phyloP scores from a whole-genome alignment of 2,329 filamentous ascomycete genomes.

The Calonectria montana region DNA sequence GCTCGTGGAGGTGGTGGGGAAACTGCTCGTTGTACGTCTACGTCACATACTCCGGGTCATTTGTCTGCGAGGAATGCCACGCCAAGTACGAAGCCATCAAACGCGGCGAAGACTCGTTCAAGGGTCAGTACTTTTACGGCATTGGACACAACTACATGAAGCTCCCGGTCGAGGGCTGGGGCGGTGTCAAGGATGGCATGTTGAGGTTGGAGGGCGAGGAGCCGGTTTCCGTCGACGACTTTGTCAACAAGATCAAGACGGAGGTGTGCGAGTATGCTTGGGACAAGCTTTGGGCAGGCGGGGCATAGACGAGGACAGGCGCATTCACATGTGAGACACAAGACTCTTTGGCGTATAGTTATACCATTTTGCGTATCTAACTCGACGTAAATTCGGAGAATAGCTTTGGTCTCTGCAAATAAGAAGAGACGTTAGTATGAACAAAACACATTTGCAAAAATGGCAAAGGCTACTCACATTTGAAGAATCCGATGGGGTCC shows the following conservation, averaged over 20 bases:
- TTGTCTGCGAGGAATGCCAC: conserved; percentile 32
- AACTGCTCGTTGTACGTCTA: conserved; percentile 22
- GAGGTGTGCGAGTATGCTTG: conserved; percentile 32
- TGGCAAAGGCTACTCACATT: too few species aligned
- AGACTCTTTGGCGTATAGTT: too few species aligned
- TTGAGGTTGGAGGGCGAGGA: conserved; percentile 34
- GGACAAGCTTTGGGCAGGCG: conserved; percentile 24
- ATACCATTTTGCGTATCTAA: too few species aligned
- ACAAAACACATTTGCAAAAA: too few species aligned
- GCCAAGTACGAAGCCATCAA: conserved; percentile 24
- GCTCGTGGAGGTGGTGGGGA: conserved; percentile 30
- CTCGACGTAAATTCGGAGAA: too few species aligned
- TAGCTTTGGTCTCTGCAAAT: too few species aligned
- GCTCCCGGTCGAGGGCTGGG: conserved; percentile 32
- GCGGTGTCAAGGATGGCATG: conserved; percentile 31
- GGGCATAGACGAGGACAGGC: not conserved
- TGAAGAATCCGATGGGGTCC: too few species aligned
- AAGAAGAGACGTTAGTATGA: too few species aligned
- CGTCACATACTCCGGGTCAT: conserved; percentile 8
- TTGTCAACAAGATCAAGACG: conserved; percentile 23
- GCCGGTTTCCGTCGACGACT: conserved; percentile 26
- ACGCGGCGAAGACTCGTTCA: conserved; percentile 5
- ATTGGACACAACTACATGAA: conserved; percentile 29
- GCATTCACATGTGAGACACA: too few species aligned
- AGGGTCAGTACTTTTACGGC: conserved; percentile 27